A percentile compares a stretch with the other conserved stretches of the same genome.
Evolutionary conservation across 1,284 basidiomycete species (phyloP).

Genomic region (Malassezia globosa): DNA sequence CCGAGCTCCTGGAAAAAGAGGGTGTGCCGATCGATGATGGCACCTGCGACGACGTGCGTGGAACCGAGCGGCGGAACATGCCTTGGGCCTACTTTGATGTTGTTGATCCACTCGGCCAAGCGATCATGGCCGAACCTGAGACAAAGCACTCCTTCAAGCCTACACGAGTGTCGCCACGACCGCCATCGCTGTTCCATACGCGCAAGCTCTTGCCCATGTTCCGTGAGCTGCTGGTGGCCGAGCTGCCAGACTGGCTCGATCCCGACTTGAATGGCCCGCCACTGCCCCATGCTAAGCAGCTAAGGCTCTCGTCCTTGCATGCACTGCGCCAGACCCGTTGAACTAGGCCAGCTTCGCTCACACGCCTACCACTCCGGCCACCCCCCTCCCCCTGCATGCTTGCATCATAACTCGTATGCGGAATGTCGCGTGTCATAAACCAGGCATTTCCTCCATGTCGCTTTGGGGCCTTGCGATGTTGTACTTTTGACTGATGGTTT

Average conservation of each 20-base stretch:
- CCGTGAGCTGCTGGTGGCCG: conserved; percentile 28
- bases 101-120: conserved; percentile 32
- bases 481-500: no score
- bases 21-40: conserved; percentile 33
- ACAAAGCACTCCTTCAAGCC: conserved; percentile 17
- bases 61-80: conserved; percentile 32
- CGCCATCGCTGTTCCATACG: conserved; percentile 27
- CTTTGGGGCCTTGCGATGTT: no score
- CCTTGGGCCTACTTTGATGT: conserved; percentile 38
- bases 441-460: no score
- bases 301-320: conserved; percentile 4
- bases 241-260: conserved; percentile 36
- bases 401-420: no score
- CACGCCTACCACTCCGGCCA: no score
- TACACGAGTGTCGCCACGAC: conserved; percentile 14
- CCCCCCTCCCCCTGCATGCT: no score
- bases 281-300: not conserved
- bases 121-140: conserved; percentile 7
- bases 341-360: no score
- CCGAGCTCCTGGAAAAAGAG: conserved; percentile 27
- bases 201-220: conserved; percentile 33
- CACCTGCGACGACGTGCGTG: conserved; percentile 28
- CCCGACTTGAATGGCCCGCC: conserved; percentile 18
- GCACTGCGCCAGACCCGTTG: conserved; percentile 9
- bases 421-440: no score